A percentile compares a stretch with the other conserved stretches of the same genome.
These are phyloP conservation scores for Penstemon newberryi DNA, from an alignment of 257 asterid species.

Conservation along the genomic window DNA sequence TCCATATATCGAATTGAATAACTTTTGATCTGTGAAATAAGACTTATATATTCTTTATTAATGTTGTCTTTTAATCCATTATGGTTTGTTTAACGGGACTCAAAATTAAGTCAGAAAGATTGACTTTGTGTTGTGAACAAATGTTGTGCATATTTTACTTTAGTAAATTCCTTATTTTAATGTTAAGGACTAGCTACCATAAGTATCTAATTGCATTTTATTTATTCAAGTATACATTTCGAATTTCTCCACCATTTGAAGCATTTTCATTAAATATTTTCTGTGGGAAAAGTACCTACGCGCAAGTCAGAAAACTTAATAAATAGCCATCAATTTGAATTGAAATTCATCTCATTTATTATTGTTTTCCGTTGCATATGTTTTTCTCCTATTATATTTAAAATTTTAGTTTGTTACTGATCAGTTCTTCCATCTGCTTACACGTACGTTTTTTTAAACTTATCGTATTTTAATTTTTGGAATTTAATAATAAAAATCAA, in stretches of 20 bases:
- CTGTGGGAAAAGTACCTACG: conserved; percentile 7
- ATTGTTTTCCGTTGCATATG: conserved; percentile 18
- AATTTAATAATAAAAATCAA: background rate
- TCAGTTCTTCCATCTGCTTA: background rate
- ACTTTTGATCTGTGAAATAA: too few species aligned
- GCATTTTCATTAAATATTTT: conserved; percentile 27
- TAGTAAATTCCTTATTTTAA: too few species aligned
- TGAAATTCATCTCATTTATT: conserved; percentile 27
- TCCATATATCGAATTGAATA: too few species aligned
- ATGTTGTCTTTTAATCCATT: too few species aligned
- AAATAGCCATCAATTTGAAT: conserved; percentile 24
- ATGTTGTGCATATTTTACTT: background rate
- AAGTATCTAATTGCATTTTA: background rate
- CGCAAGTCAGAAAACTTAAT: conserved; percentile 25
- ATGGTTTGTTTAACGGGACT: too few species aligned
- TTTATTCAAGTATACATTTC: background rate
- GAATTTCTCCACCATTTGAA: conserved; percentile 8
- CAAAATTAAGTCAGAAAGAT: background rate
- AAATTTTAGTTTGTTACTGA: conserved; percentile 1
- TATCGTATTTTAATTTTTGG: background rate
- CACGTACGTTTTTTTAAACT: background rate
- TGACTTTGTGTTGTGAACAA: background rate
- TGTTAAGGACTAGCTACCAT: too few species aligned
- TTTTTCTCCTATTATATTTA: background rate
- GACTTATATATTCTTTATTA: too few species aligned